Evolutionary conservation across 148 eudicot genomes (phyloP).

Genomic region (Nepenthes gracilis): DNA sequence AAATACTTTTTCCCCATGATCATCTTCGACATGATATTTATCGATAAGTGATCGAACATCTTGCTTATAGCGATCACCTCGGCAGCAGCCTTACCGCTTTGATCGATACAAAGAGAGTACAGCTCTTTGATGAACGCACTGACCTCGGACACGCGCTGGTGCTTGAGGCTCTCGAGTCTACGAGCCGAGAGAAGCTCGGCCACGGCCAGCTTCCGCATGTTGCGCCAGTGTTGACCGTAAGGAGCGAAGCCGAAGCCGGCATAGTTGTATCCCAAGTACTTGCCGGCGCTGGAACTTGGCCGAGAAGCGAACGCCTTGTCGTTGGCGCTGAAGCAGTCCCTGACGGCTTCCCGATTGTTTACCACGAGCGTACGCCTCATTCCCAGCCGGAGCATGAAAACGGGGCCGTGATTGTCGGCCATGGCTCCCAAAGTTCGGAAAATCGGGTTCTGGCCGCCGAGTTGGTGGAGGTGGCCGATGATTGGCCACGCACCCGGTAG

Average conservation of each 20-base stretch:
- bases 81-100: neutral
- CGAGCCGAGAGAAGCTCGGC: constrained; percentile 8
- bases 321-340: constrained; percentile 13
- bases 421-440: constrained; percentile 8
- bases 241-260: constrained; percentile 12
- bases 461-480: constrained; percentile 13
- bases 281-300: neutral
- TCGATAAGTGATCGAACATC: constrained; percentile 6
- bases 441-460: neutral
- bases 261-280: constrained; percentile 7
- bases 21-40: constrained; percentile 11
- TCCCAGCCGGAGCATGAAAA: constrained; percentile 12
- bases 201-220: constrained; percentile 6
- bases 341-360: constrained; percentile 10
- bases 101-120: neutral
- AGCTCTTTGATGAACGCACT: constrained; percentile 4
- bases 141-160: constrained; percentile 4
- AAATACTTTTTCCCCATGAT: constrained; percentile 12
- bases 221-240: constrained; percentile 13
- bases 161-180: constrained; percentile 5
- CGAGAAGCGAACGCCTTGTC: constrained; percentile 11
- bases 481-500: constrained; percentile 15
- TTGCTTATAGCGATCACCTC: constrained; percentile 2
- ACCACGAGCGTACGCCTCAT: constrained; percentile 5
- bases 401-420: constrained; percentile 14